Evolutionary conservation across 345 rosid genomes (phyloP).

Genomic region (Theobroma cacao): DNA sequence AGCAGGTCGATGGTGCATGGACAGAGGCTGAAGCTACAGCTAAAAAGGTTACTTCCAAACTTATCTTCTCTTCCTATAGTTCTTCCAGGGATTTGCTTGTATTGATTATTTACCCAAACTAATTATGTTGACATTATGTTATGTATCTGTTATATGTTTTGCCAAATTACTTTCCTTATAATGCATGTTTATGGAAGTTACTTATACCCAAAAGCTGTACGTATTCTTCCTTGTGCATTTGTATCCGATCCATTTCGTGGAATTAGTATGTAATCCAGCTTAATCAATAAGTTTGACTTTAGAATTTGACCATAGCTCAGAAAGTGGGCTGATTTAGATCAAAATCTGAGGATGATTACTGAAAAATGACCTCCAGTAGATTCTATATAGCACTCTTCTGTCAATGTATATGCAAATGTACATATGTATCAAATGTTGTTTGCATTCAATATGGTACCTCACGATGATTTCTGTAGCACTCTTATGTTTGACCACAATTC

Average conservation of each 20-base stretch:
- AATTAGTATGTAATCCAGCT: neutral
- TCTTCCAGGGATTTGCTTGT: neutral
- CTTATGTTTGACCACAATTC: neutral
- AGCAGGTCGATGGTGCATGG: slow-evolving; percentile 85
- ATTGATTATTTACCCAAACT: neutral
- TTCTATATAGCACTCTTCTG: neutral
- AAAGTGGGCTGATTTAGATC: neutral
- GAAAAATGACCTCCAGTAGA: neutral
- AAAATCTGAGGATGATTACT: neutral
- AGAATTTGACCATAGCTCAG: neutral
- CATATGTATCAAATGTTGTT: neutral
- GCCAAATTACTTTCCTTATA: neutral
- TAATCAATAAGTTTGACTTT: neutral
- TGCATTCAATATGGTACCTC: neutral
- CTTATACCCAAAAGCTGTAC: neutral
- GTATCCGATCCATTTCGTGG: neutral
- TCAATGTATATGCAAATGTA: neutral
- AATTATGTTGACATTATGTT: neutral
- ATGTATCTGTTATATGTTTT: neutral
- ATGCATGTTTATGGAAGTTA: neutral
- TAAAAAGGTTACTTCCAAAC: slow-evolving; percentile 56
- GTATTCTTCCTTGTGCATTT: neutral
- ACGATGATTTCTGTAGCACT: neutral
- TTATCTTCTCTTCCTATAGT: neutral
- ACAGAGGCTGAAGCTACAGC: slow-evolving; percentile 87